Evolutionary conservation across 108 stramenopile species (phyloP).

Genomic region (Chaetoceros tenuissimus): DNA sequence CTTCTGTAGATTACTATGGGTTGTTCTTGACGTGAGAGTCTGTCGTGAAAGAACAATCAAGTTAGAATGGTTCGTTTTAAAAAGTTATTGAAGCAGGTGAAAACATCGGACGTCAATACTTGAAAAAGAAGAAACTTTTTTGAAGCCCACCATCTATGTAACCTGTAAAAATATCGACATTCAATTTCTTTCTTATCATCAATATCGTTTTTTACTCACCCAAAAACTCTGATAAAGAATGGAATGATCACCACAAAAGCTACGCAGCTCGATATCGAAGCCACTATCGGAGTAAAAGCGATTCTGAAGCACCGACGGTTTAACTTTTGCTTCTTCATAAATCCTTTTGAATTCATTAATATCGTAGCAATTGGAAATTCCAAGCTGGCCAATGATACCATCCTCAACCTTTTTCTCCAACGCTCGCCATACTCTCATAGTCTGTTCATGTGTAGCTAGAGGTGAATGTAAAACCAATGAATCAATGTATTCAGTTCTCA

Average conservation of each 20-base stretch:
- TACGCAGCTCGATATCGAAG: conserved; percentile 70
- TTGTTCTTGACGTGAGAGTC: conserved; percentile 25
- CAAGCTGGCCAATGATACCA: conserved; percentile 52
- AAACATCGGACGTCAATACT: too few species aligned
- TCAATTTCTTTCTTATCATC: too few species aligned
- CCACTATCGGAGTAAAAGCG: conserved; percentile 63
- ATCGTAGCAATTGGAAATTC: conserved; percentile 67
- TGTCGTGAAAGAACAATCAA: too few species aligned
- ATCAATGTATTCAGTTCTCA: conserved; percentile 77
- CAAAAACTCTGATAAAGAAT: conserved; percentile 81
- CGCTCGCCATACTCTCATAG: conserved; percentile 54
- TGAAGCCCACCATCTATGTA: too few species aligned
- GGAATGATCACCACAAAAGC: conserved; percentile 58
- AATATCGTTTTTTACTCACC: too few species aligned
- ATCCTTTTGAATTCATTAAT: conserved; percentile 13
- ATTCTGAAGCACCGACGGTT: conserved; percentile 82
- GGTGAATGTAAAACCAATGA: conserved; percentile 63
- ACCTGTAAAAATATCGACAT: too few species aligned
- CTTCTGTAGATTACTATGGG: conserved; percentile 10
- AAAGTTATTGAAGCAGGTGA: too few species aligned
- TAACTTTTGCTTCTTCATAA: conserved; percentile 51
- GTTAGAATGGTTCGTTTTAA: too few species aligned
- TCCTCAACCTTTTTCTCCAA: conserved; percentile 63
- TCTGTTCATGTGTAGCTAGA: conserved; percentile 30
- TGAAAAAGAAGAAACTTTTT: too few species aligned